Evolutionary conservation across 768 basidiomycete species (phyloP).

Genomic region (Steccherinum ochraceum): DNA sequence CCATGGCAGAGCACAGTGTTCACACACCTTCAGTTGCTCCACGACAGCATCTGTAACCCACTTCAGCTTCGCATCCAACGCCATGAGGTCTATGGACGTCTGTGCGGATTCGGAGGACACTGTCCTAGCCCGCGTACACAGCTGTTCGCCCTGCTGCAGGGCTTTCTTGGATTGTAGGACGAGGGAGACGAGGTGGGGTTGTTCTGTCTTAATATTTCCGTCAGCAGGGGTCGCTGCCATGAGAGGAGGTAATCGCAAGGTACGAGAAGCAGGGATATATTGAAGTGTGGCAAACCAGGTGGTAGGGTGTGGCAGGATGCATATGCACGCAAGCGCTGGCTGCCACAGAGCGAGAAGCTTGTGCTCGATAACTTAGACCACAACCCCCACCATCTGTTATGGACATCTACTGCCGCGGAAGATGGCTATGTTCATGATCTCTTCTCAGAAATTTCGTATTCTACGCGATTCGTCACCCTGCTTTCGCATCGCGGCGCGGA

Average conservation of each 20-base stretch:
- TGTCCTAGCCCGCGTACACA: constrained; percentile 62
- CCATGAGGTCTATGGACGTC: constrained; percentile 63
- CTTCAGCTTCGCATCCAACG: constrained; percentile 71
- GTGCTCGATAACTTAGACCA: too few species aligned
- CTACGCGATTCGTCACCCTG: too few species aligned
- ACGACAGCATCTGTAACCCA: constrained; percentile 72
- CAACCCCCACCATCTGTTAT: too few species aligned
- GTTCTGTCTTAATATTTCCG: constrained; percentile 23
- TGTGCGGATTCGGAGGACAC: constrained; percentile 63
- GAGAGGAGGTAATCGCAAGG: neutral
- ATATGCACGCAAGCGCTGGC: too few species aligned
- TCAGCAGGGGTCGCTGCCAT: neutral
- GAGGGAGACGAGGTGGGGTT: constrained; percentile 66
- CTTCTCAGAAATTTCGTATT: too few species aligned
- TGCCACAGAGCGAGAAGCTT: too few species aligned
- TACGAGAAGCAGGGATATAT: too few species aligned
- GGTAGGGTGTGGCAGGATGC: too few species aligned
- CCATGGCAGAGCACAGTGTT: neutral
- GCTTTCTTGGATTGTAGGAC: constrained; percentile 81
- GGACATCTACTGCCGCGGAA: too few species aligned
- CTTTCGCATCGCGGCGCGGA: too few species aligned
- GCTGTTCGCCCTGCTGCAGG: constrained; percentile 67
- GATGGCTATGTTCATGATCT: too few species aligned
- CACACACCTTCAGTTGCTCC: constrained; percentile 69
- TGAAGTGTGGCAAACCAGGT: too few species aligned